A percentile compares a stretch with the other conserved stretches of the same genome.
Evolutionary conservation across 495 filamentous ascomycete species (phyloP).

Genomic region (Lophiostoma macrostomum): DNA sequence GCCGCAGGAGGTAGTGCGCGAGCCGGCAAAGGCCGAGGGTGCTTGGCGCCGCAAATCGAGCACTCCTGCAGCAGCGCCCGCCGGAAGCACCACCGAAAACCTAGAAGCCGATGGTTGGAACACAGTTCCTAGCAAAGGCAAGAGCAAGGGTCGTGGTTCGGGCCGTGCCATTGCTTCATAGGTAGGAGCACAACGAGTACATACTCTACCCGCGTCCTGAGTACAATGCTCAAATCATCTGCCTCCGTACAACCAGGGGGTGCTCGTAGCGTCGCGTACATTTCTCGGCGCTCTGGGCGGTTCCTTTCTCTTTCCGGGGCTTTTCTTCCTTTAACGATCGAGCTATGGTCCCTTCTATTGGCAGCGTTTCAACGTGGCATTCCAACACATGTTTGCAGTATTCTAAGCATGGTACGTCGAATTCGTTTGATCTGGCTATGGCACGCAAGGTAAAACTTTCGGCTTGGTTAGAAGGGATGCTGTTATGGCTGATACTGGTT

Average conservation of each 20-base stretch:
- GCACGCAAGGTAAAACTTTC: slow-evolving; percentile 7
- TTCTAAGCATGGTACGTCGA: slow-evolving; percentile 1
- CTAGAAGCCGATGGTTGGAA: slow-evolving; percentile 34
- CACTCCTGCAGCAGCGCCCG: slow-evolving; percentile 23
- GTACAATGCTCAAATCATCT: background rate
- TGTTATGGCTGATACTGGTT: background rate
- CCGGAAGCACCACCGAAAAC: slow-evolving; percentile 20
- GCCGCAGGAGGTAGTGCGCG: slow-evolving; percentile 39
- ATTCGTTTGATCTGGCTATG: slow-evolving; percentile 9
- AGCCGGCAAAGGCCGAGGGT: slow-evolving; percentile 21
- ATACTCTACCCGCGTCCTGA: background rate
- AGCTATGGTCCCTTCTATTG: slow-evolving; percentile 4
- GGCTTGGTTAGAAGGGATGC: slow-evolving; percentile 9
- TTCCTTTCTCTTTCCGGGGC: background rate
- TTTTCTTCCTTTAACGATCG: background rate
- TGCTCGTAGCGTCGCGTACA: slow-evolving; percentile 11
- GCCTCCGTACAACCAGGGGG: too few relatives aligned
- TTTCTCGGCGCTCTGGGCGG: background rate
- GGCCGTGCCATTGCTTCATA: slow-evolving; percentile 31
- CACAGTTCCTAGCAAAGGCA: slow-evolving; percentile 26
- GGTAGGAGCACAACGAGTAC: background rate
- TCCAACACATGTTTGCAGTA: background rate
- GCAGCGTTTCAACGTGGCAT: slow-evolving; percentile 9
- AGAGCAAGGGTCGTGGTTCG: slow-evolving; percentile 10
- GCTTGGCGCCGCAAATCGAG: slow-evolving; percentile 32